Evolutionary conservation across 805 yeast species (phyloP), one percentile per base, ranked within the genome.

Genomic region (Metschnikowia henanensis): DNA sequence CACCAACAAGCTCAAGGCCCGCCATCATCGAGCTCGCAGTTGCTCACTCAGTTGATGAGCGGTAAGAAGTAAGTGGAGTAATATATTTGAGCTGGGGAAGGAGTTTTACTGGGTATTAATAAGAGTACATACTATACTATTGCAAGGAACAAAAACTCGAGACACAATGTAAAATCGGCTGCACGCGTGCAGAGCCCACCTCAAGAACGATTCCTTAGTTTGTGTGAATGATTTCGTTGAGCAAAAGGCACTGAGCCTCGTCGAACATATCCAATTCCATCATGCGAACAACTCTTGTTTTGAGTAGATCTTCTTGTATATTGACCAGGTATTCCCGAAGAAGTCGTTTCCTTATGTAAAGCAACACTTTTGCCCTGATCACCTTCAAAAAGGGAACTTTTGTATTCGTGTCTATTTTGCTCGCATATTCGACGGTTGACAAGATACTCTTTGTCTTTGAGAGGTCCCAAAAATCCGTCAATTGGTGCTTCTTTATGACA

Each of bases 21-120:
- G 39, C 64, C 62, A 6, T 78, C 81, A 21, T 80, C 86, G 37
- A 84, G 91, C 47, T 82, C 89, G 31, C 96, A 89, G 59, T 74
- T 90, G 57, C 74, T 90, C 55, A 87, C 81, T 45, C 97, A 89
- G 63, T 72, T 90, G 59, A 83, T 90, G 82, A 83, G 84, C 55
- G 95, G 95, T 22, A 87, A 84, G 60, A 79, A 70, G 55, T 70
- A 55, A 52, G 21, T 18, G 26, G 20, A 13, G 34, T 10, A 23
- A 13, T 30, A 29, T 29, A n/a, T 29, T 34, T 5, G 5, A 4
- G 12, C 12, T 23, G 8, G 26, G 12, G 12, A 9, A 4, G 12
- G 26, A 13, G 8, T 23, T 23, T 9, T 23, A 23, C 12, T 23
- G 26, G 5, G 26, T 13, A 9, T 23, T 23, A 9, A 23, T 13